Evolutionary conservation across 2,329 filamentous ascomycete genomes (phyloP).

Genomic region (Amauroascus niger): DNA sequence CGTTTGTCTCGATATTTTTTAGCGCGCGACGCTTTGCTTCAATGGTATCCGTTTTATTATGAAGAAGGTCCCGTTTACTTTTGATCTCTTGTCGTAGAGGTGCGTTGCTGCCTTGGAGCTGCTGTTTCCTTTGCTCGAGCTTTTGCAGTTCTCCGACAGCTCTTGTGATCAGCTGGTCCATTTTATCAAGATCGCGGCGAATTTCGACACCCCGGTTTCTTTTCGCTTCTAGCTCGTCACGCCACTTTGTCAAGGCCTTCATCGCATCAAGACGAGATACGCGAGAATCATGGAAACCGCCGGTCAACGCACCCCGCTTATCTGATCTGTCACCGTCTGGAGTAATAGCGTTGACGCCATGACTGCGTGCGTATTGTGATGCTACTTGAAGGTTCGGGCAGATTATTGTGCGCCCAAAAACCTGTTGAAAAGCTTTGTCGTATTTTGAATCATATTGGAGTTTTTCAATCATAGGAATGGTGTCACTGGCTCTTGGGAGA

Average conservation of each 20-base stretch:
- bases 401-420: conserved; percentile 91
- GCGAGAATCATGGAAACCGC: conserved; percentile 81
- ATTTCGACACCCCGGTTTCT: conserved; percentile 56
- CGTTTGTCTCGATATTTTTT: conserved; percentile 61
- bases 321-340: conserved; percentile 90
- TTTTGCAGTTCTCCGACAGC: conserved; percentile 79
- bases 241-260: conserved; percentile 62
- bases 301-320: conserved; percentile 88
- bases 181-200: conserved; percentile 58
- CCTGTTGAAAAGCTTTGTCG: conserved; percentile 81
- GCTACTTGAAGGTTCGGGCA: conserved; percentile 83
- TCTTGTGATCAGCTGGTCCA: conserved; percentile 80
- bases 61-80: conserved; percentile 62
- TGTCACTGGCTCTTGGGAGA: conserved; percentile 76
- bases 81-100: conserved; percentile 68
- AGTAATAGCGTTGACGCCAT: conserved; percentile 86
- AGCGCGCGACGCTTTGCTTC: conserved; percentile 57
- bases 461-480: conserved; percentile 76
- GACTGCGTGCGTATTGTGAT: conserved; percentile 81
- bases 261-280: conserved; percentile 82
- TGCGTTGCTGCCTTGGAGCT: conserved; percentile 72
- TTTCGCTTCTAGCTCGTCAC: conserved; percentile 62
- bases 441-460: conserved; percentile 67
- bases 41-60: conserved; percentile 62
- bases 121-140: conserved; percentile 64